These are phyloP conservation scores for Boletus sp. DNA, from an alignment of 1,284 basidiomycete species.

Conservation along the genomic window DNA sequence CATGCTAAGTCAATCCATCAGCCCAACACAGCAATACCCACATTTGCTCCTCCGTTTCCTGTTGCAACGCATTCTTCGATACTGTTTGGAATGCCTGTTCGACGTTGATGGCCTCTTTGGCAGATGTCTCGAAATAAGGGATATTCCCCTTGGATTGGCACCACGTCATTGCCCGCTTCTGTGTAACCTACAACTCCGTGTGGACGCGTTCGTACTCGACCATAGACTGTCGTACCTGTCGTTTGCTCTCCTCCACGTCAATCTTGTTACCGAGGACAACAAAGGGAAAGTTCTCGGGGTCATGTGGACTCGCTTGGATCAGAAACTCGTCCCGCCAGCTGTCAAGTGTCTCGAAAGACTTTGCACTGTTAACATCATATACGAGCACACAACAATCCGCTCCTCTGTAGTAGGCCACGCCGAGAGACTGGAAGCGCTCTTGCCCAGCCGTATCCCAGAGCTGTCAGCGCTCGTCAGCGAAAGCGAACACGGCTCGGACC, in stretches of 20 bases:
- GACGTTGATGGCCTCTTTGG: constrained; percentile 99
- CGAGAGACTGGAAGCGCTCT: constrained; percentile 98
- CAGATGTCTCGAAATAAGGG: constrained; percentile 99
- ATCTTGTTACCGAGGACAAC: constrained; percentile 99
- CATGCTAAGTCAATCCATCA: constrained; percentile 13
- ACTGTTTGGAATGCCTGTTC: constrained; percentile 99
- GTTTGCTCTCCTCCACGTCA: constrained; percentile 98
- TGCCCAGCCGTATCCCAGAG: constrained; percentile 99
- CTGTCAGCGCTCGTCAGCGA: constrained; percentile 38
- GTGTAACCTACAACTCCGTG: constrained; percentile 68
- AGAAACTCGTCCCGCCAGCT: constrained; percentile 98
- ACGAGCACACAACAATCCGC: constrained; percentile 99
- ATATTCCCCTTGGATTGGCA: constrained; percentile 99
- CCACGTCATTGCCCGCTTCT: constrained; percentile 99
- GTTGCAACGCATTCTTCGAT: constrained; percentile 96
- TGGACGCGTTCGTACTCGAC: not conserved
- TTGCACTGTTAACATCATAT: constrained; percentile 98
- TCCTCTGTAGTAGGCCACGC: constrained; percentile 98
- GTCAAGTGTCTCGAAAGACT: constrained; percentile 97
- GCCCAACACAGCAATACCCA: constrained; percentile 40
- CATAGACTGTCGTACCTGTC: constrained; percentile 64
- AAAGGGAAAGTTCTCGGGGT: constrained; percentile 99
- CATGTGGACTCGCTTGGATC: constrained; percentile 96
- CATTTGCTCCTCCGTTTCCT: constrained; percentile 96
- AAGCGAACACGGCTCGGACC: not conserved